phyloP scores from a whole-genome alignment of 2,329 filamentous ascomycete species.

The Pyrenochaeta sp. region DNA sequence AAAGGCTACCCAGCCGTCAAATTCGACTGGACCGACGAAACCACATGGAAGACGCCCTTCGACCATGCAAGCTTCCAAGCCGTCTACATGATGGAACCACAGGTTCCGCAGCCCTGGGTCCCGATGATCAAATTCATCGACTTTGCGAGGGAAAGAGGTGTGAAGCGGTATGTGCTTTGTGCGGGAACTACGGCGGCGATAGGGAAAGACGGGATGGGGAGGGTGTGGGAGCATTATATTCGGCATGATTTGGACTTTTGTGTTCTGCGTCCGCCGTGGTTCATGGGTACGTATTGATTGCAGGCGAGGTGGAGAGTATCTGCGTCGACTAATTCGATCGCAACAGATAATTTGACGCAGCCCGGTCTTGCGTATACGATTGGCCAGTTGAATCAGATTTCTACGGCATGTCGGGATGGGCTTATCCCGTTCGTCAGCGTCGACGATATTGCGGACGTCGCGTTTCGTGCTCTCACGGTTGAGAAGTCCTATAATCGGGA shows the following conservation, averaged over 20 bases:
- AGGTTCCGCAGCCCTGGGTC: background rate
- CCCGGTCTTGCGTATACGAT: constrained; percentile 28
- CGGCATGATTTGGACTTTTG: background rate
- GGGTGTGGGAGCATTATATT: background rate
- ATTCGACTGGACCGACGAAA: background rate
- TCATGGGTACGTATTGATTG: background rate
- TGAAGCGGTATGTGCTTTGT: background rate
- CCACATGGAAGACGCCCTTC: background rate
- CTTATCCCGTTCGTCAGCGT: constrained; percentile 58
- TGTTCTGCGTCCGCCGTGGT: background rate
- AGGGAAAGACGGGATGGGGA: background rate
- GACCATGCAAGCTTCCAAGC: background rate
- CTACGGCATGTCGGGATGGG: constrained; percentile 54
- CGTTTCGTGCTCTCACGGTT: constrained; percentile 24
- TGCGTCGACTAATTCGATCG: background rate
- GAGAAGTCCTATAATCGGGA: background rate
- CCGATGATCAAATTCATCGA: background rate
- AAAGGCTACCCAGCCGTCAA: background rate
- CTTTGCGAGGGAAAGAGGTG: background rate
- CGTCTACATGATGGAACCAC: background rate
- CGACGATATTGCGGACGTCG: constrained; percentile 58
- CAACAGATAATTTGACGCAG: background rate
- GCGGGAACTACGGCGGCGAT: background rate
- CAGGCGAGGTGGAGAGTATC: background rate
- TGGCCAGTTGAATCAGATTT: constrained; percentile 50